phyloP scores from a whole-genome alignment of 768 basidiomycete species.

The Hirschioporus abietinus region DNA sequence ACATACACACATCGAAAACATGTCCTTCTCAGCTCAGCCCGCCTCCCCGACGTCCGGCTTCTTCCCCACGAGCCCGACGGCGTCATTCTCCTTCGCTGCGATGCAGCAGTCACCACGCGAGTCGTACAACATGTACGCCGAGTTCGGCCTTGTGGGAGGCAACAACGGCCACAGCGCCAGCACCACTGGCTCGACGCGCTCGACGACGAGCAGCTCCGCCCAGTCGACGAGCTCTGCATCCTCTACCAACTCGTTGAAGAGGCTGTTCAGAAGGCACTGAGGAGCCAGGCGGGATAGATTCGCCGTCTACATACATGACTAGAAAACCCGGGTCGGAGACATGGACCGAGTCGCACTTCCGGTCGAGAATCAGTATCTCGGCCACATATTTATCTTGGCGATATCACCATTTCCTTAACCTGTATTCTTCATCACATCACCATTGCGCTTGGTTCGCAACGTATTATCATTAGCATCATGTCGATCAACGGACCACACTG shows the following conservation, averaged over 20 bases:
- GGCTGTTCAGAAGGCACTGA: background rate
- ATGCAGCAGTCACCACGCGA: constrained; percentile 61
- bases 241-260: background rate
- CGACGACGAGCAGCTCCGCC: background rate
- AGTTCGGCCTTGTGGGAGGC: constrained; percentile 7
- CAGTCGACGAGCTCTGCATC: background rate
- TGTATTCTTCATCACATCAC: background rate
- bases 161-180: background rate
- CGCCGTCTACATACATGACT: background rate
- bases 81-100: constrained; percentile 51
- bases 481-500: background rate
- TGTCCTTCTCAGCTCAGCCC: constrained; percentile 33
- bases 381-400: background rate
- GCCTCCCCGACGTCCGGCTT: constrained; percentile 53
- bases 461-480: background rate
- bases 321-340: background rate
- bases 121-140: constrained; percentile 52
- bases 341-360: background rate
- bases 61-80: constrained; percentile 50
- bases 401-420: background rate
- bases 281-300: background rate
- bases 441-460: background rate
- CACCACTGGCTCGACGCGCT: background rate
- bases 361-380: background rate
- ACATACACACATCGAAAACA: background rate